Evolutionary conservation across 306 rosid species (phyloP).

Genomic region (Datisca glomerata): DNA sequence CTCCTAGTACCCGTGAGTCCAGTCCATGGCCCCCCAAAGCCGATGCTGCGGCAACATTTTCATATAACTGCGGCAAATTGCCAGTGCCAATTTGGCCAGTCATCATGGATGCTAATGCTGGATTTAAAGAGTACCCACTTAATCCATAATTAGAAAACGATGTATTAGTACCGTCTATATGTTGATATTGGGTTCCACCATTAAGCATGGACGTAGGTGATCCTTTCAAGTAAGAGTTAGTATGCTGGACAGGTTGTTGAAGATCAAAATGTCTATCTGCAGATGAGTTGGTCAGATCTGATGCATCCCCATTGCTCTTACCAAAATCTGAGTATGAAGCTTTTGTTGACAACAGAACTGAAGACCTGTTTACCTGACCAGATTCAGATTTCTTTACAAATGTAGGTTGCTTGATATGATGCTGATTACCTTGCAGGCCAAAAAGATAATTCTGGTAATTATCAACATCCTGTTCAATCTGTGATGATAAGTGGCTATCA

Average conservation of each 20-base stretch:
- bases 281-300: slow-evolving; percentile 27
- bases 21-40: slow-evolving; percentile 60
- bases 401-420: slow-evolving; percentile 46
- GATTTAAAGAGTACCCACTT: slow-evolving; percentile 63
- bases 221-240: slow-evolving; percentile 48
- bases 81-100: slow-evolving; percentile 64
- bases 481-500: slow-evolving; percentile 50
- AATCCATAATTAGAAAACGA: slow-evolving; percentile 54
- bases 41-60: slow-evolving; percentile 68
- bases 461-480: slow-evolving; percentile 44
- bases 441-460: slow-evolving; percentile 56
- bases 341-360: slow-evolving; percentile 23
- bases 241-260: slow-evolving; percentile 31
- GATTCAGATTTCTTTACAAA: slow-evolving; percentile 66
- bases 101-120: slow-evolving; percentile 67
- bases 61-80: slow-evolving; percentile 65
- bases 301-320: slow-evolving; percentile 37
- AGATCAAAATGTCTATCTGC: slow-evolving; percentile 48
- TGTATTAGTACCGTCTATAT: slow-evolving; percentile 48
- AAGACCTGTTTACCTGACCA: slow-evolving; percentile 27
- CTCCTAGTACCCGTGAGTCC: slow-evolving; percentile 64
- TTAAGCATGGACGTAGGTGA: slow-evolving; percentile 43
- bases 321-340: slow-evolving; percentile 35
- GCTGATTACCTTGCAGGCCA: slow-evolving; percentile 72
- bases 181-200: slow-evolving; percentile 64